These are phyloP conservation scores for Mycena rebaudengoi DNA, from an alignment of 768 basidiomycete genomes.

Conservation along the genomic window DNA sequence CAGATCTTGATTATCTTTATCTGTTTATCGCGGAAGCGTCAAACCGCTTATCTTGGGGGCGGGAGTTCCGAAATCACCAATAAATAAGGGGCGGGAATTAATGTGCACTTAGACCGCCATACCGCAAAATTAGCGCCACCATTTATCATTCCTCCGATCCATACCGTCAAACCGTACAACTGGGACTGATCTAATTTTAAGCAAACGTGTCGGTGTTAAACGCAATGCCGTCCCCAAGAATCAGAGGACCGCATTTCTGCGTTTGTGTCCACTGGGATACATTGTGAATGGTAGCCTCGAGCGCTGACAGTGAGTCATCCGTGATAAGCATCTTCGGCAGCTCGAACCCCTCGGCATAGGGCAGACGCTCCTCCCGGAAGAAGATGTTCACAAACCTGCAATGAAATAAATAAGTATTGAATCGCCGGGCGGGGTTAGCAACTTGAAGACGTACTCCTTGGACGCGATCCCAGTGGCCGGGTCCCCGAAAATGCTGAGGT, in stretches of 20 bases:
- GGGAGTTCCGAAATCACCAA: no score
- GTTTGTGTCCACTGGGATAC: no score
- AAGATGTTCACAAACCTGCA: not conserved
- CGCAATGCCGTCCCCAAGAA: not conserved
- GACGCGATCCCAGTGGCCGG: not conserved
- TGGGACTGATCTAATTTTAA: no score
- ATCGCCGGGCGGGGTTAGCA: not conserved
- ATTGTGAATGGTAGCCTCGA: no score
- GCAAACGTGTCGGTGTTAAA: not conserved
- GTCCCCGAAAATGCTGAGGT: constrained; percentile 1
- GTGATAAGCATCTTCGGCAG: not conserved
- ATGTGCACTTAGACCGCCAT: no score
- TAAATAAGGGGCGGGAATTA: no score
- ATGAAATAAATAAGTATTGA: not conserved
- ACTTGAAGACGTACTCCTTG: not conserved
- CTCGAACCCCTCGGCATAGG: not conserved
- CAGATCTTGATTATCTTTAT: no score
- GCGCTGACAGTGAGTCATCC: not conserved
- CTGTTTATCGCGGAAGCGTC: no score
- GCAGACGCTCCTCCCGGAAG: not conserved
- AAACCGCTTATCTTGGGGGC: no score
- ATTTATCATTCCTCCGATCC: no score
- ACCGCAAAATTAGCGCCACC: no score
- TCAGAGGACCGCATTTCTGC: not conserved
- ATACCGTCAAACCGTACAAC: no score